Base-by-base conservation (phyloP, 768 basidiomycete genomes). In the Termitomyces sp. region DNA sequence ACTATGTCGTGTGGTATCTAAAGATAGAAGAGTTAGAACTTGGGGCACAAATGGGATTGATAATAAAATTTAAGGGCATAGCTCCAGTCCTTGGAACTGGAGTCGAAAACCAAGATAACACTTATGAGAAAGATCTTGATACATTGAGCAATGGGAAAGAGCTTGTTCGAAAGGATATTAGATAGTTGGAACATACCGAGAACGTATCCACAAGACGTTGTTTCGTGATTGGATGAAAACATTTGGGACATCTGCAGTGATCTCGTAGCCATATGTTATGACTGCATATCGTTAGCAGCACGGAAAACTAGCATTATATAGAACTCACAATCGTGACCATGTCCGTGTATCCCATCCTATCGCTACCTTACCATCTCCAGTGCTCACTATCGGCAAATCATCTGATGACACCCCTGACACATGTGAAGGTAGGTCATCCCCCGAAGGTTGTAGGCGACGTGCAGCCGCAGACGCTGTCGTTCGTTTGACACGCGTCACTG, bases 191-290 rank as follows among this genome's bases (percentile, higher is more conserved):
- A 61, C 79, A 30, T 63, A 89, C 95, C 62, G 91, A 86, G 62
- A 89, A 93, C 1, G 95, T 93, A 66, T 91, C 87, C 52, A 93
- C 75, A 10, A 98, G 71, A n/a, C 95, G 81, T 71, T 98, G 96
- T 67, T 93, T 95, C 18, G 95, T 98, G 59, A 86, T 69, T 0
- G 87, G 76, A 71, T 98, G 95, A 67, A 91, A 95, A 71, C 94
- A 96, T 50, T 83, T 75, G 5, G 88, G 75, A 69, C 94, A 97
- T 34, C 94, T 81, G 69, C 96, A 98, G 63, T 98, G 95, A 67
- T 98, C 96, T 44, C 93, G 79, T 24, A 98, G 75, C 90, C 93
- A 97, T 40, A 93, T 82, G 65, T 94, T 86, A 68, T 96, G 93
- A 68, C 95, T 98, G 63, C 27, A 14, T 49, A 14, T 53, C 46